Evolutionary conservation across 805 yeast species (phyloP), one percentile per base, ranked within the genome.

Genomic region (Lipomyces yamadae): DNA sequence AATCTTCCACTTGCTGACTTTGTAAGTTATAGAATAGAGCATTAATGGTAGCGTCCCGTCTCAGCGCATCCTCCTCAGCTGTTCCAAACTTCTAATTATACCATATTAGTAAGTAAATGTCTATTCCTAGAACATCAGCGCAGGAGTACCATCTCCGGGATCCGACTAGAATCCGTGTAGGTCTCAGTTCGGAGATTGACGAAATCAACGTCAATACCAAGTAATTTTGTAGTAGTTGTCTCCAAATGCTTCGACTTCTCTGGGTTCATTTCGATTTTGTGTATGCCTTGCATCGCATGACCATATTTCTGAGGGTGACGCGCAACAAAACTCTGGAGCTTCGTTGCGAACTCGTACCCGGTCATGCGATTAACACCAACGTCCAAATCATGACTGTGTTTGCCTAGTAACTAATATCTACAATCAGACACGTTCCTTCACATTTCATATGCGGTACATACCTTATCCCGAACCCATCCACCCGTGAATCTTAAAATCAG

Each of bases 221-320:
- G 91, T 10, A 95, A 78, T 73, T 87, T 90, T 0, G 97, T 92
- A 2, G 98, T 95, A 54, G 98, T 96, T 0, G 99, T 96, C 74
- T 95, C 99, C 72, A 95, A 80, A 80, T 95, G 99, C 79, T 95
- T 96, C 1, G 97, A 90, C 77, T 93, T 94, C 70, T 91, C 98
- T 0, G 99, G 99, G 77, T 96, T 95, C 65, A 72, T 54, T 73
- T 76, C 60, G 75, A 76, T 62, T 58, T 62, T 70, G 55, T 65
- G 59, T 4, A 60, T 48, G 4, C 62, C 63, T 15, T 59, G 42
- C 8, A 76, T 79, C 18, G 52, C 56, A 13, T 8, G 11, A 7
- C 24, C 58, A 15, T 24, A 64, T n/a, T 35, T 13, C 7, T 11
- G n/a, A 15, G 42, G 55, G 24, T 67, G 74, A 66, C 8, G 67